Conservation (phyloP, 2,329 filamentous ascomycete species). For the Alternaria tenuissima region DNA sequence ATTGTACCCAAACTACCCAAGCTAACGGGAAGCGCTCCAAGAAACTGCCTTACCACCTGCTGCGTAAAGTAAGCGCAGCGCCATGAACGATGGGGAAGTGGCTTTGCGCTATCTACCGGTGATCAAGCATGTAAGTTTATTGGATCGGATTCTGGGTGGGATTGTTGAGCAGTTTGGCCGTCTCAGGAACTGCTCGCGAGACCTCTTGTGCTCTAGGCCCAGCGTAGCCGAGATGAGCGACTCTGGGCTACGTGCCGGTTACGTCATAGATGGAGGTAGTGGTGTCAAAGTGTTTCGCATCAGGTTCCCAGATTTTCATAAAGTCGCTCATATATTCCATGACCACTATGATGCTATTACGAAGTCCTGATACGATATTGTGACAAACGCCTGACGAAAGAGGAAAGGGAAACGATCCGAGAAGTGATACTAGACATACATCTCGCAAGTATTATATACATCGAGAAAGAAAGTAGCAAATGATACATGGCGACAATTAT, state of each 20-base stretch:
- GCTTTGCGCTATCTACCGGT: neutral
- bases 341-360: neutral
- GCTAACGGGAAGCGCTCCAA: neutral
- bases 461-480: neutral
- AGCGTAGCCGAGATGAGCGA: conserved; percentile 23
- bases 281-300: neutral
- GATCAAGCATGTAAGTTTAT: neutral
- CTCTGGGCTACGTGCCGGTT: neutral
- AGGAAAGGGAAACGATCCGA: neutral
- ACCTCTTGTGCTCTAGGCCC: neutral
- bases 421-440: neutral
- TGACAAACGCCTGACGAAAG: neutral
- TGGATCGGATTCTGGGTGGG: neutral
- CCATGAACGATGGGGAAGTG: neutral
- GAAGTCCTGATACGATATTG: neutral
- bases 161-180: conserved; percentile 12
- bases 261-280: conserved; percentile 23
- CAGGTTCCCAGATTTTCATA: neutral
- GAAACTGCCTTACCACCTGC: neutral
- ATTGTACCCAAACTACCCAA: neutral
- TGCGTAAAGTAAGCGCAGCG: neutral
- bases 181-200: neutral
- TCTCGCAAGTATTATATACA: conserved; percentile 21
- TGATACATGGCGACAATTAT: neutral
- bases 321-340: neutral